Evolutionary conservation across 2,329 filamentous ascomycete species (phyloP), one percentile per base, ranked within the genome.

Genomic region (Colletotrichum tanaceti): DNA sequence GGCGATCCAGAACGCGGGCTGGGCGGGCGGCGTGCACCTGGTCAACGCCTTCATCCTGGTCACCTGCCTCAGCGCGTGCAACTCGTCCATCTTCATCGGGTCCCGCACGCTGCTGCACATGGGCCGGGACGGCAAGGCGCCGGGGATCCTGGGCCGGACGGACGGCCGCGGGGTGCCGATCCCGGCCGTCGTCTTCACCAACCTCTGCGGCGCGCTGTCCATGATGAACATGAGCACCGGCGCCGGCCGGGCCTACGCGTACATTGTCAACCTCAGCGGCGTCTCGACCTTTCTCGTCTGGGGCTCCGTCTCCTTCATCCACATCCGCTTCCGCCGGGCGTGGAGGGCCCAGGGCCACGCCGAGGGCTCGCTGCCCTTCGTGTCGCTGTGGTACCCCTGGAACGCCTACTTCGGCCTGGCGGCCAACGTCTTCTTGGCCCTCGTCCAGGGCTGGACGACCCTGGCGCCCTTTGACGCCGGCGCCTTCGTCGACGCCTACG

Each of bases 1-100:
- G 68, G 90, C 91, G 1, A 87, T 94, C 53, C 87, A 91, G 70
- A 92, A 88, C 68, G 92, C 91, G 1, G 91, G 91, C 1, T 94
- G 90, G 87, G 78, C 90, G 63, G 88, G 87, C 32, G 92, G 90
- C 63, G 90, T 91, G 1, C 89, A 94, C 75, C 85, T 94, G 1
- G 91, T 94, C 80, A 94, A 94, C 72, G 90, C 89, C 46, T 90
- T 93, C 74, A 92, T 93, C 73, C 85, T 94, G 58, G 81, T 93
- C 10, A 92, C 91, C 14, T 91, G 91, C 63, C 82, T 93, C 44
- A 90, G 86, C 0, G 90, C 91, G 20, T 87, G 91, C 72, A 94
- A 94, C 79, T 89, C 87, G 60, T 91, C 90, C 10, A 91, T 94
- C 70, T 94, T 94, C 77, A 92, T 94, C 72, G 89, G 89, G 52